Evolutionary conservation across 768 basidiomycete genomes (phyloP), one percentile per base, ranked within the genome.

Genomic region (Kwoniella sp.): DNA sequence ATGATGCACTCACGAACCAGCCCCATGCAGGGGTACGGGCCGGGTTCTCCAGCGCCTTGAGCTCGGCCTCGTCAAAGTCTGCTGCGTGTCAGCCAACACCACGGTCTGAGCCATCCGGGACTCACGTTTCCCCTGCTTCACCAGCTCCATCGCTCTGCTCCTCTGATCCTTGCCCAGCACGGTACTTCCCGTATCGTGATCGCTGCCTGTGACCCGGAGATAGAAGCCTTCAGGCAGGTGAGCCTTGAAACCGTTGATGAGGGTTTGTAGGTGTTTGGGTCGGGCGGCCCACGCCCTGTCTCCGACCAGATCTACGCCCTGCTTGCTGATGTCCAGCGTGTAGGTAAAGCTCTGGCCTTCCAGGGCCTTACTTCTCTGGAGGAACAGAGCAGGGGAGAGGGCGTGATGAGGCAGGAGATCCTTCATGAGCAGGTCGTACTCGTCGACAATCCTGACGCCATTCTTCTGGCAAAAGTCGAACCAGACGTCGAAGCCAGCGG

Each of bases 401-500:
- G 72, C 68, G 46, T 70, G 69, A 55, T 70, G 69, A 3, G 66
- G 64, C 38, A 70, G 36, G 8, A 73, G 32, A 52, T 70, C 70
- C 33, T 57, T 56, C 63, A 69, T 67, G 38, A 71, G 59, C 31
- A 64, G 63, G 47, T 73, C 69, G 55, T 65, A 73, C 22, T 69
- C 66, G 43, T 73, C 72, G 20, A 62, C 53, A 17, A 73, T 70
- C 42, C 58, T 66, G 34, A 73, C 57, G 28, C 56, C 55, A 38
- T 71, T 54, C 22, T 65, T 51, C 36, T 66, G 54, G 39, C 60
- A 63, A 46, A 68, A 73, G 14, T 46, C 56, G 51, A 67, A 93
- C 93, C 93, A 96, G 20, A 79, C 76, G 68, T 91, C 92, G 60
- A 96, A 99, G 0, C 92, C 93, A 31, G 79, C 80, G 0, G 95